Evolutionary conservation across 129 eudicot genomes (phyloP), one percentile per base, ranked within the genome.

Genomic region (Flaveria ramosissima): DNA sequence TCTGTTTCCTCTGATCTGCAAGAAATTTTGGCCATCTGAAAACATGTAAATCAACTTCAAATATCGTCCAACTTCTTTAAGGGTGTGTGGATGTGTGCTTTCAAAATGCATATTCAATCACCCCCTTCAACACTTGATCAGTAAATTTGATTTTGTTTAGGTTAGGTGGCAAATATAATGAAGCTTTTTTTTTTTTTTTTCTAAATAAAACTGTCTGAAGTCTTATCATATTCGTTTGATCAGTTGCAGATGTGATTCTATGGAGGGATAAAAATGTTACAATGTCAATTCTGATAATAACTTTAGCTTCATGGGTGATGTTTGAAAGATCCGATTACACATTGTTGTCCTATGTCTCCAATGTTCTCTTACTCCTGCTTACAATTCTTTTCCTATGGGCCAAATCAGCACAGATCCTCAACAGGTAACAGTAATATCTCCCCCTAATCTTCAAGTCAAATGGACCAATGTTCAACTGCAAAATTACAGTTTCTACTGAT

Each of bases 181-280:
- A 9, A 3, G 16, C 15, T 47, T 12, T 48, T 48, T 48, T 13
- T 48, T 0, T 12, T 75, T 17, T 43, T 57, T n/a, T n/a, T n/a
- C n/a, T 5, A 24, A 27, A 27, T 2, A 27, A 27, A 27, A 61
- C 12, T 62, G 32, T 56, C 23, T 46, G 45, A 14, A 57, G 42
- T 45, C 71, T 77, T 83, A 50, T 63, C 24, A 11, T 11, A 45
- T 45, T 70, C 60, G 59, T 59, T 74, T 41, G 41, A 77, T 80
- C 93, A 92, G 98, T 82, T 81, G 98, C 96, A 83, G 96, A 92
- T 90, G 83, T 92, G 86, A 82, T 92, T 68, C 85, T 92, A 36
- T 93, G 98, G 98, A 87, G 92, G 81, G 77, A 78, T 68, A 88
- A 76, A 79, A 87, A 80, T 79, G 43, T 86, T 17, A 88, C 96